Evolutionary conservation across 371 early-diverging fungal species (phyloP).

Genomic region (Paraphysoderma sedebokerense): DNA sequence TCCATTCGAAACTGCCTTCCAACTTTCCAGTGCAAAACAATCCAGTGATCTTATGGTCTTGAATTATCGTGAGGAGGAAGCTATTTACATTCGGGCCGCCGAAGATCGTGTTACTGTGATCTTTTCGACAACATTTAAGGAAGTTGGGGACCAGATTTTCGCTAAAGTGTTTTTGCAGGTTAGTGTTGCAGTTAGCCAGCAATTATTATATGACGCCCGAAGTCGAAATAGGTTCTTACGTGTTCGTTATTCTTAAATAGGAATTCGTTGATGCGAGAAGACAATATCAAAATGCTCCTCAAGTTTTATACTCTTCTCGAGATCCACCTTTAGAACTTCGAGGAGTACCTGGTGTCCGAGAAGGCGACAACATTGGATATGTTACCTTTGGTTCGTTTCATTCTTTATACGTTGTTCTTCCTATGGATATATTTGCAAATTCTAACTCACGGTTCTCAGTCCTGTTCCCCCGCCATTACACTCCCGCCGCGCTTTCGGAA

Average conservation of each 20-base stretch:
- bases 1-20: conserved; percentile 81
- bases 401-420: background rate
- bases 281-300: conserved; percentile 86
- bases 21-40: conserved; percentile 45
- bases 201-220: too few relatives aligned
- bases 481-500: conserved; percentile 47
- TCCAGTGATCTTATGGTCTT: conserved; percentile 63
- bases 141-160: conserved; percentile 86
- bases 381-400: conserved; percentile 75
- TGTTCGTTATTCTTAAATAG: too few relatives aligned
- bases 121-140: conserved; percentile 88
- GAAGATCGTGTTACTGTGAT: conserved; percentile 92
- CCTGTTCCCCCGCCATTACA: conserved; percentile 82
- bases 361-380: conserved; percentile 63
- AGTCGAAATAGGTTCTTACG: too few relatives aligned
- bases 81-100: conserved; percentile 74
- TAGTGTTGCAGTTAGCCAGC: too few relatives aligned
- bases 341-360: conserved; percentile 48
- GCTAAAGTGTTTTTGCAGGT: conserved; percentile 95
- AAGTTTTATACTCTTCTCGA: conserved; percentile 77
- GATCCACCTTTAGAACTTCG: conserved; percentile 91
- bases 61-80: conserved; percentile 83
- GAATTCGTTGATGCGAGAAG: conserved; percentile 96
- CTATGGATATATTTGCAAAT: background rate
- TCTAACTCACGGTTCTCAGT: conserved; percentile 28